Conservation (phyloP, 148 eudicot species). For the Camellia lanceoleosa region DNA sequence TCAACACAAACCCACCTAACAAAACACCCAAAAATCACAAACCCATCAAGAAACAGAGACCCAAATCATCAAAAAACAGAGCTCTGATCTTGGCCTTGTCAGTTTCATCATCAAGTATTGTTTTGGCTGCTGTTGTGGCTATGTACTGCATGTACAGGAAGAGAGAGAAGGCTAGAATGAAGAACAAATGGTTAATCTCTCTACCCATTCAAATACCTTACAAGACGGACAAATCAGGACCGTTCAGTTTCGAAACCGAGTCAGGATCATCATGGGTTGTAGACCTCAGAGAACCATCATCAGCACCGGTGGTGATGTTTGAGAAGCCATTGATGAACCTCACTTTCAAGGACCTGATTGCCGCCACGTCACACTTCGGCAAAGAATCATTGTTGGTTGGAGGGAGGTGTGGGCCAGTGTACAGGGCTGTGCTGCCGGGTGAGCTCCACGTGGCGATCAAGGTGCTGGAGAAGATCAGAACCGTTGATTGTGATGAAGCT, state of each 20-base stretch:
- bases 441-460: constrained; percentile 95
- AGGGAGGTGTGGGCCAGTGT: constrained; percentile 77
- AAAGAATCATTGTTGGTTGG: constrained; percentile 74
- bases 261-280: constrained; percentile 88
- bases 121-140: constrained; percentile 18
- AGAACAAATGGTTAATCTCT: constrained; percentile 74
- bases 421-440: constrained; percentile 79
- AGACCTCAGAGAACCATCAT: constrained; percentile 56
- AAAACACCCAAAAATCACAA: constrained; percentile 17
- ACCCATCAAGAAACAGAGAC: constrained; percentile 22
- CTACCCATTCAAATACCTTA: constrained; percentile 49
- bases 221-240: constrained; percentile 80
- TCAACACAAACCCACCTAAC: constrained; percentile 20
- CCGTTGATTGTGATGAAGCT: constrained; percentile 44
- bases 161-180: constrained; percentile 25
- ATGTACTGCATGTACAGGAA: constrained; percentile 32
- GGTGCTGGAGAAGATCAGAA: constrained; percentile 64
- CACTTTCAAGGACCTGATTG: constrained; percentile 80
- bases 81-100: constrained; percentile 31
- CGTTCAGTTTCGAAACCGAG: constrained; percentile 76
- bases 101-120: constrained; percentile 28
- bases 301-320: constrained; percentile 82
- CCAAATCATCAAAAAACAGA: constrained; percentile 31
- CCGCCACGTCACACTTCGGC: constrained; percentile 87
- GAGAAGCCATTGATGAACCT: constrained; percentile 95